Conservation (phyloP, 2,329 filamentous ascomycete species). For the Xylaria sp. region DNA sequence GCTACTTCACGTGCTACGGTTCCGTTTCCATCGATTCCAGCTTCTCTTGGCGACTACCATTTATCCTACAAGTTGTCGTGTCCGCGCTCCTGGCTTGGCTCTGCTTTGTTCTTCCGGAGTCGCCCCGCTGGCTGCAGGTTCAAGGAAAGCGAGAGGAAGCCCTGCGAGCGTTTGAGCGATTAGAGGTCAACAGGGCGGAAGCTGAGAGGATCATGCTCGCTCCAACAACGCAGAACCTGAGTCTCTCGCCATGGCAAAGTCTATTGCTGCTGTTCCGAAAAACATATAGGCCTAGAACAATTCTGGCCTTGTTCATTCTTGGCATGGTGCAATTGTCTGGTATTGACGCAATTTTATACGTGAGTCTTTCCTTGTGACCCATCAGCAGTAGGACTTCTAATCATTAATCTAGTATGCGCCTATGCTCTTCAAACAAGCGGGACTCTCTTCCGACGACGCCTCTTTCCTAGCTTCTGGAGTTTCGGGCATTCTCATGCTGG, state of each 20-base stretch:
- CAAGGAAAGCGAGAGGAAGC: conserved; percentile 61
- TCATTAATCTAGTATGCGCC: conserved; percentile 64
- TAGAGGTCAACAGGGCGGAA: conserved; percentile 57
- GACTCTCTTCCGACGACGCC: conserved; percentile 62
- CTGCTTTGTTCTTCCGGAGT: conserved; percentile 61
- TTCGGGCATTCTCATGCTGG: conserved; percentile 67
- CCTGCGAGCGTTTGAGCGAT: conserved; percentile 51
- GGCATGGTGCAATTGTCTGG: conserved; percentile 69
- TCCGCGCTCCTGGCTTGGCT: conserved; percentile 53
- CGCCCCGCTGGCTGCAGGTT: conserved; percentile 66
- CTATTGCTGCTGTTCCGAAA: conserved; percentile 50
- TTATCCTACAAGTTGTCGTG: conserved; percentile 58
- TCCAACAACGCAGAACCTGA: conserved; percentile 42
- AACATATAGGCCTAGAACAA: conserved; percentile 57
- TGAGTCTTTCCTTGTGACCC: conserved; percentile 44
- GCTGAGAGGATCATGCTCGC: conserved; percentile 60
- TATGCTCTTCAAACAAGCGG: conserved; percentile 67
- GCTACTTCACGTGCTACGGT: conserved; percentile 71
- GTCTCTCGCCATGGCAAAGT: conserved; percentile 48
- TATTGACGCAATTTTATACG: conserved; percentile 71
- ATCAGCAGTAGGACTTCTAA: neutral
- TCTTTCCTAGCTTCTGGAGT: conserved; percentile 71
- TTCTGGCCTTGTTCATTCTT: conserved; percentile 58
- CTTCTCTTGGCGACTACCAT: conserved; percentile 67
- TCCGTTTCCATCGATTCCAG: conserved; percentile 58